phyloP scores from a whole-genome alignment of 495 filamentous ascomycete species.

The Penicillium turbatum region DNA sequence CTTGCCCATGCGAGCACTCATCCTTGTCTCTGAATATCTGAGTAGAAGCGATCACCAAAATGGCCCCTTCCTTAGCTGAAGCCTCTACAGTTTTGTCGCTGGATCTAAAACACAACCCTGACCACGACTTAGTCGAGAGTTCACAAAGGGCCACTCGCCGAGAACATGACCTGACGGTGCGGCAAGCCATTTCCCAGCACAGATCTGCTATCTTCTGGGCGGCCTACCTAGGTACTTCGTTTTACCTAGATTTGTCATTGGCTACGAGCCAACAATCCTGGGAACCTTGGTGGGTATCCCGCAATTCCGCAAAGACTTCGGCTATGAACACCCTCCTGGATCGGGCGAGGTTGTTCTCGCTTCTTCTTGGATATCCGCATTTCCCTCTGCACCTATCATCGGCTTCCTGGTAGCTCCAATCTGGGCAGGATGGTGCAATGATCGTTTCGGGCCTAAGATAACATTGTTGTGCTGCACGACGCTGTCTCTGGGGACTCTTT shows the following conservation, averaged over 20 bases:
- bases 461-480: constrained; percentile 26
- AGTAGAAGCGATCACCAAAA: neutral
- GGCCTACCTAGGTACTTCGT: neutral
- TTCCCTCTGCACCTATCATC: constrained; percentile 71
- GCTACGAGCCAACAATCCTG: constrained; percentile 11
- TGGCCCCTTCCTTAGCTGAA: neutral
- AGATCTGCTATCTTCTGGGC: neutral
- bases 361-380: constrained; percentile 28
- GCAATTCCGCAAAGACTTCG: constrained; percentile 30
- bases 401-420: constrained; percentile 63
- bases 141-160: neutral
- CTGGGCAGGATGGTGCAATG: constrained; percentile 23
- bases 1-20: neutral
- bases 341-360: constrained; percentile 26
- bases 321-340: constrained; percentile 17
- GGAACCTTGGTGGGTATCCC: constrained; percentile 30
- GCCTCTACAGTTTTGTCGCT: neutral
- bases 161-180: neutral
- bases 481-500: constrained; percentile 32
- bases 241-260: neutral
- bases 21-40: neutral
- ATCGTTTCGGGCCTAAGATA: constrained; percentile 31
- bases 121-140: neutral
- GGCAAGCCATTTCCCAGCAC: neutral
- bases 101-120: neutral